Evolutionary conservation across 2,329 filamentous ascomycete species (phyloP).

Genomic region (Pseudopithomyces maydicus): DNA sequence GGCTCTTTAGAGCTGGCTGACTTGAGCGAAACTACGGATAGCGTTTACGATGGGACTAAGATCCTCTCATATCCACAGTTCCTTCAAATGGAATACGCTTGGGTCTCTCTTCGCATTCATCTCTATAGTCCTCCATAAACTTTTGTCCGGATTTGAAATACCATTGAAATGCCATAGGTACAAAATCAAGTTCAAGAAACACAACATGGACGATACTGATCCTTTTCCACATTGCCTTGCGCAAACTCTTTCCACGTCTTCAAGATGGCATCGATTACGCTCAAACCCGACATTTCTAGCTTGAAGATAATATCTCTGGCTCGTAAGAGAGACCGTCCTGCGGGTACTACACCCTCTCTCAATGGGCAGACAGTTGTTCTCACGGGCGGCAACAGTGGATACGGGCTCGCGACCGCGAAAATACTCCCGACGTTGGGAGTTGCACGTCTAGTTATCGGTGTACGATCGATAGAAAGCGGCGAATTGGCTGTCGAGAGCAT

Average conservation of each 20-base stretch:
- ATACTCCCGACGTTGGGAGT: not conserved
- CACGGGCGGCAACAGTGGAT: not conserved
- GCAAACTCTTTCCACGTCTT: not conserved
- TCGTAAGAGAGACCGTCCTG: not conserved
- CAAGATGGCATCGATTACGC: not conserved
- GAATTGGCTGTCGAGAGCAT: constrained; percentile 23
- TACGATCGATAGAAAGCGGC: constrained; percentile 22
- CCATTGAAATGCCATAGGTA: not conserved
- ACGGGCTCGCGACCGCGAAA: not conserved
- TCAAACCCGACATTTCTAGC: not conserved
- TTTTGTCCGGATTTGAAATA: too few species aligned
- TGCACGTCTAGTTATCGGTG: not conserved
- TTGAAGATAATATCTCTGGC: not conserved
- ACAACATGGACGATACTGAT: not conserved
- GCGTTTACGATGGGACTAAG: too few species aligned
- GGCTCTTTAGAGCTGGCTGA: too few species aligned
- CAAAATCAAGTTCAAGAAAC: not conserved
- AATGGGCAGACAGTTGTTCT: not conserved
- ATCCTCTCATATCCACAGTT: too few species aligned
- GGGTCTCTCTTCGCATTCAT: too few species aligned
- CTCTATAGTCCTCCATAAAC: not conserved
- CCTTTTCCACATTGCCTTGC: not conserved
- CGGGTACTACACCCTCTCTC: not conserved
- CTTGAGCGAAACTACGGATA: too few species aligned
- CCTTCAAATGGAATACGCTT: too few species aligned